phyloP scores from a whole-genome alignment of 495 filamentous ascomycete genomes.

The Amniculicola lignicola region DNA sequence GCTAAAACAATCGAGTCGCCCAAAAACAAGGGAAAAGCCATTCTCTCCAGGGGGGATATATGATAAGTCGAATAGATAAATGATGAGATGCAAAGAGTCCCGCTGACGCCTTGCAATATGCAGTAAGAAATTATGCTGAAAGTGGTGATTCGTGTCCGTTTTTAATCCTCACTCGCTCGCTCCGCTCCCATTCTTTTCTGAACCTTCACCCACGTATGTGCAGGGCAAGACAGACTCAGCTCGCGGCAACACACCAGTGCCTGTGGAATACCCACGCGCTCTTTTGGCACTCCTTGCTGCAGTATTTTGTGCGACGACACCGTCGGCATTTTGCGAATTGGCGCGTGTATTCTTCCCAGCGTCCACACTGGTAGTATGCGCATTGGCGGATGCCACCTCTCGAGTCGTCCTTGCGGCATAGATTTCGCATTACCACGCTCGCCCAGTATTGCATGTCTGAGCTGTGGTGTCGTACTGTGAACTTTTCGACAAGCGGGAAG shows the following conservation, averaged over 20 bases:
- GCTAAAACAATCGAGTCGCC: no score
- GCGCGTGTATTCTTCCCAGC: slow-evolving; percentile 93
- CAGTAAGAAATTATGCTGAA: no score
- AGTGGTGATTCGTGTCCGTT: no score
- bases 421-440: slow-evolving; percentile 96
- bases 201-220: no score
- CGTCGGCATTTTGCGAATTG: slow-evolving; percentile 98
- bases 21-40: no score
- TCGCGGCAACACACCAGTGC: slow-evolving; percentile 91
- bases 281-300: slow-evolving; percentile 99
- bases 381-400: slow-evolving; percentile 93
- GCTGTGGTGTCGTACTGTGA: slow-evolving; percentile 89
- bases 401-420: slow-evolving; percentile 95
- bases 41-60: no score
- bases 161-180: slow-evolving; percentile 12
- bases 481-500: slow-evolving; percentile 96
- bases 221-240: no score
- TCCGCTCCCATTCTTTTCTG: no score
- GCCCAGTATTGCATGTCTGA: slow-evolving; percentile 99
- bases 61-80: no score
- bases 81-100: no score
- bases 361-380: slow-evolving; percentile 94
- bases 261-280: slow-evolving; percentile 96
- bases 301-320: slow-evolving; percentile 97
- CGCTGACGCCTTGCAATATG: no score